Base-by-base conservation (phyloP, 192 early-diverging fungal species). In the Podila verticillata region DNA sequence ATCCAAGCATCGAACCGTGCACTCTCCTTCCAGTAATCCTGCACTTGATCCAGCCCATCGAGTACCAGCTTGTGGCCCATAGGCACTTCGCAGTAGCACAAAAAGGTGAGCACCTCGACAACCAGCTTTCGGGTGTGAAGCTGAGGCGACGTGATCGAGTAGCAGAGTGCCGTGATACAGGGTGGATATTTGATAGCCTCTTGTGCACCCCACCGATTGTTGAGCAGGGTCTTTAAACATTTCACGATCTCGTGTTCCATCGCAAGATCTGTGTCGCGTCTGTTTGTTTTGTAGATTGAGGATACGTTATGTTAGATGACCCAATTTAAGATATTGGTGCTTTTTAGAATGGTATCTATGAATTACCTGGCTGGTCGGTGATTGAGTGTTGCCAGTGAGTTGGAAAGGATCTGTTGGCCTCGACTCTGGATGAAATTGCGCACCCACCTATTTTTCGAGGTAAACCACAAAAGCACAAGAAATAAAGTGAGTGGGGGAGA, bases 211-310 rank as follows among this genome's bases (percentile, higher is more conserved):
- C 91, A 93, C 34, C 86, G 75, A 49, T 88, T 92, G 66, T 95
- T 95, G 61, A 95, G 84, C 7, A 95, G 77, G 1, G 90, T 87
- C 57, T 95, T 93, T 65, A 95, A 88, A 70, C 92, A 93, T 66
- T 92, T 92, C 20, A 93, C 89, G 59, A 95, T 93, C 75, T 93
- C 93, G 29, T 89, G 85, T 72, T 95, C 93, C 90, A 93, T 93
- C 48, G 90, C 85, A 20, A 93, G 83, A 80, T 95, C 93, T 39
- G 88, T 83, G 61, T 92, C 91, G 66, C 87, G 84, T 74, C 93
- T 90, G 69, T 39, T 69, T 24, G 51, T 24, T n/a, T n/a, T 0
- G 19, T 7, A 62, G 61, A 35, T 26, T 24, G 22, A 62, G 2
- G 31, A 29, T 4, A 51, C 22, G 29, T 7, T 8, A 39, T 51